phyloP scores from a whole-genome alignment of 139 green algal species.

The Picochlorum costavermella region DNA sequence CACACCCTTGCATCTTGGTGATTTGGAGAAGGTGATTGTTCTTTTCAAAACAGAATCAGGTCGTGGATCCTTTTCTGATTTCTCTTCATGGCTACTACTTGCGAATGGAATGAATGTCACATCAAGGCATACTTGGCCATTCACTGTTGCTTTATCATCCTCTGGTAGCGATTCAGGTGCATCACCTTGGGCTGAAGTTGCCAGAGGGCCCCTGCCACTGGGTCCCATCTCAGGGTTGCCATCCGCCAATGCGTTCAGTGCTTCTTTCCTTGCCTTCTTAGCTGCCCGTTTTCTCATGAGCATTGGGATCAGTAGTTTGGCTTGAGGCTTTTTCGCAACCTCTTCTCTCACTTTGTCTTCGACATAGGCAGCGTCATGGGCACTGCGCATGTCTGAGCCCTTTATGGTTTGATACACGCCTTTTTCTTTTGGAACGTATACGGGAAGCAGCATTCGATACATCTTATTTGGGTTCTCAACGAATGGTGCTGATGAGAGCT shows the following conservation, averaged over 20 bases:
- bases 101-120: slow-evolving; percentile 20
- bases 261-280: slow-evolving; percentile 7
- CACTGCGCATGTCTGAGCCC: background rate
- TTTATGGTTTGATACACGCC: background rate
- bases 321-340: background rate
- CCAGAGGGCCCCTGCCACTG: background rate
- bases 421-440: slow-evolving; percentile 6
- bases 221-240: background rate
- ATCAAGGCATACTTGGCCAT: slow-evolving; percentile 9
- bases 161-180: background rate
- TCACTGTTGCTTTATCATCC: slow-evolving; percentile 1
- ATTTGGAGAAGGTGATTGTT: background rate
- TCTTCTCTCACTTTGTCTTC: background rate
- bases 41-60: background rate
- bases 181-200: too few species aligned
- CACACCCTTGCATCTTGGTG: slow-evolving; percentile 12
- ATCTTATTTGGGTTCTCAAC: background rate
- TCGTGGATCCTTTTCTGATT: background rate
- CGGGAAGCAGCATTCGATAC: background rate
- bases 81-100: slow-evolving; percentile 1
- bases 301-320: background rate
- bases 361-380: background rate
- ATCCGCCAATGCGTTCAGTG: background rate
- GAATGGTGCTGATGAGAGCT: slow-evolving; percentile 8
- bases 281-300: slow-evolving; percentile 6